Evolutionary conservation across 139 green algal species (phyloP).

Genomic region (Micromonas pusilla): DNA sequence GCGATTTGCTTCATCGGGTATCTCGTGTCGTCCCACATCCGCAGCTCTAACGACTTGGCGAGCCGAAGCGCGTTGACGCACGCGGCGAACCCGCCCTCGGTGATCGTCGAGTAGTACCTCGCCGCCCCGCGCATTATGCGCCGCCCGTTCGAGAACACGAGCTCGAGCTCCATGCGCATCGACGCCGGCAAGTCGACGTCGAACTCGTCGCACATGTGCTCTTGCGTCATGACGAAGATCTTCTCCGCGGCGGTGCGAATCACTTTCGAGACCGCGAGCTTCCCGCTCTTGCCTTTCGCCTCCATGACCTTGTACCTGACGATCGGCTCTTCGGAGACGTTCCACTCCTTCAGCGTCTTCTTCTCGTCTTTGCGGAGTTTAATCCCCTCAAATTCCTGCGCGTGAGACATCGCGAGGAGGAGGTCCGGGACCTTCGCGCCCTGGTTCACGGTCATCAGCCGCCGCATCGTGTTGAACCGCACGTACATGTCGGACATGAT

Average conservation of each 20-base stretch:
- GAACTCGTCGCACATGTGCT: background rate
- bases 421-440: background rate
- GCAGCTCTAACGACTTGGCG: constrained; percentile 1
- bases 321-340: background rate
- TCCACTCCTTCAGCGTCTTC: background rate
- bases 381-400: background rate
- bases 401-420: background rate
- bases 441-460: background rate
- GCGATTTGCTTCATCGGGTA: background rate
- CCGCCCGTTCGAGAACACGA: background rate
- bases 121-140: constrained; percentile 3
- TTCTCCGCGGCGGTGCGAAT: background rate
- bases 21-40: background rate
- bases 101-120: background rate
- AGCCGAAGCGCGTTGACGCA: background rate
- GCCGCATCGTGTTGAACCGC: constrained; percentile 8
- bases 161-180: constrained; percentile 3
- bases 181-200: background rate
- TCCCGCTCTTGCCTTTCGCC: background rate
- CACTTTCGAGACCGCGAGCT: background rate
- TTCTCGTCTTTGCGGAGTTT: constrained; percentile 2
- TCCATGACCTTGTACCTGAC: background rate
- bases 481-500: constrained; percentile 16
- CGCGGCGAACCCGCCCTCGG: background rate
- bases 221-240: constrained; percentile 3